Evolutionary conservation across 495 filamentous ascomycete genomes (phyloP).

Genomic region (Neurospora tetrasperma): DNA sequence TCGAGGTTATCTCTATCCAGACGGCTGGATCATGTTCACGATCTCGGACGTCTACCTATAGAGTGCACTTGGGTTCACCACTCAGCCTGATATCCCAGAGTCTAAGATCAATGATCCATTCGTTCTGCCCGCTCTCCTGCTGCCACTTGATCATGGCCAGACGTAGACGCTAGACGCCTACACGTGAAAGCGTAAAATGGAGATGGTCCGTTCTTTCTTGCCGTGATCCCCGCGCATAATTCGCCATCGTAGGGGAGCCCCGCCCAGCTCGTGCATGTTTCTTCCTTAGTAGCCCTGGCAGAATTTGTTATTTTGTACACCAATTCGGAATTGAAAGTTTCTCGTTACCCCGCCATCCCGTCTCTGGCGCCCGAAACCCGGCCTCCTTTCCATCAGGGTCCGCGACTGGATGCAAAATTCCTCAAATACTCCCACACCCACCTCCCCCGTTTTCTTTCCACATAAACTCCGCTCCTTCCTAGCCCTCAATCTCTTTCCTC

Average conservation of each 20-base stretch:
- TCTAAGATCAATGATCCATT: not conserved
- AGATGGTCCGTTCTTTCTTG: not conserved
- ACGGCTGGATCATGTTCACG: not conserved
- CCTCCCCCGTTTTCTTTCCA: constrained; percentile 5
- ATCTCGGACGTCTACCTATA: not conserved
- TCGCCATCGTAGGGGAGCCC: not conserved
- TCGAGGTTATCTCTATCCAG: not conserved
- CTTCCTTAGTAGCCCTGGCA: not conserved
- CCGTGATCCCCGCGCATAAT: not conserved
- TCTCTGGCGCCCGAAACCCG: constrained; percentile 18
- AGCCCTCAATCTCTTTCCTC: constrained; percentile 8
- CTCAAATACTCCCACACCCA: constrained; percentile 25
- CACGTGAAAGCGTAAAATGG: not conserved
- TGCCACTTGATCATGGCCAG: not conserved
- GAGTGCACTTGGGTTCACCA: not conserved
- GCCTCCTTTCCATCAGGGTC: constrained; percentile 14
- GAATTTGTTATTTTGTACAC: constrained; percentile 11
- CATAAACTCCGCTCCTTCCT: not conserved
- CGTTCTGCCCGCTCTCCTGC: not conserved
- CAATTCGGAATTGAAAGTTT: constrained; percentile 1
- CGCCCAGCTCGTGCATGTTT: not conserved
- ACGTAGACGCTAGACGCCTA: not conserved
- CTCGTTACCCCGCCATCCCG: constrained; percentile 12
- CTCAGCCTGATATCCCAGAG: not conserved
- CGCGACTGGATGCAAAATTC: constrained; percentile 16